Base-by-base conservation (phyloP, 805 yeast species). In the Candida montana region DNA sequence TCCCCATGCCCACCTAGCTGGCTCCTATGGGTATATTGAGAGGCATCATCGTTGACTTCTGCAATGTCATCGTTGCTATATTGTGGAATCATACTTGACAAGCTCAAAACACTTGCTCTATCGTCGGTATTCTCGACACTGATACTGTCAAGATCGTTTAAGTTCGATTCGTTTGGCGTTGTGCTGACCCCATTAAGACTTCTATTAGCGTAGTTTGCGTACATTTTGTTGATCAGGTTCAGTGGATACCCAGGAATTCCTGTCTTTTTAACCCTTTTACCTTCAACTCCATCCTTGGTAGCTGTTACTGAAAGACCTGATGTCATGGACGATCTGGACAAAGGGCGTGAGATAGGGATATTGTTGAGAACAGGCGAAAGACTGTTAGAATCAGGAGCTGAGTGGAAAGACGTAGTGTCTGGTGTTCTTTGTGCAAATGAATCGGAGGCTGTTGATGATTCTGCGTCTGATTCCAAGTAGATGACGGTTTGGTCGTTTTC, bases 261-360 rank as follows among this genome's bases (percentile, higher is more conserved):
- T 10, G 48, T 40, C 35, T 80, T 62, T 50, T 70, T 77, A 33
- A 76, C 64, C 36, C 74, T 62, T 45, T 74, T 72, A 5, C 89
- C 89, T 54, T 81, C 86, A 4, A 81, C 59, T 0, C 89, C 88
- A 57, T 82, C 88, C 50, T 82, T 81, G 15, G 85, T 79, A 18
- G 88, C 88, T 5, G 83, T 79, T 31, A 81, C 79, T 0, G 87
- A 80, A n/a, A 81, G 56, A 27, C 84, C 81, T 1, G 86, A 79
- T 0, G 84, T 77, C 16, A 74, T 72, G 19, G 83, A 77, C 35
- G 74, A 72, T 37, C 86, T 68, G 0, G 86, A 79, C 17, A 75
- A 54, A 0, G 83, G 82, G 33, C 85, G 66, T 1, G 85, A 76
- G 5, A 60, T 50, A n/a, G 59, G 45, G 4, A 47, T 12, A 4